These are phyloP conservation scores for Strigomonas galati DNA, from an alignment of 208 protist species.

Conservation along the genomic window DNA sequence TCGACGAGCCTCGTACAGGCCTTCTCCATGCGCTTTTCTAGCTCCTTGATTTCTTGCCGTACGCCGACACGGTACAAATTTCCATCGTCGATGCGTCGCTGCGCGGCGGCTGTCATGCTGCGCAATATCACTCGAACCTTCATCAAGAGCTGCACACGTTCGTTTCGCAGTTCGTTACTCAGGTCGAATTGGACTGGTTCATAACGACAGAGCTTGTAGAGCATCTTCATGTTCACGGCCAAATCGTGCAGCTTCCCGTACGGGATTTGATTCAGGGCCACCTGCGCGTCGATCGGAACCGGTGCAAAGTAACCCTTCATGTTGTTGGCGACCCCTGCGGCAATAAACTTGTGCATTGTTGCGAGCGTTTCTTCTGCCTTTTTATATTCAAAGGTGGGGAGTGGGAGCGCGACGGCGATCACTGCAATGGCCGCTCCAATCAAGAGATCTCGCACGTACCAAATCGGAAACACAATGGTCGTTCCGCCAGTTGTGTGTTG, in stretches of 20 bases:
- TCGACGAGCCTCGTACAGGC: neutral
- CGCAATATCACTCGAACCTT: constrained; percentile 36
- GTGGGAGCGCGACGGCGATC: constrained; percentile 34
- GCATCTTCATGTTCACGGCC: constrained; percentile 19
- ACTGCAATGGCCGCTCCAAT: constrained; percentile 34
- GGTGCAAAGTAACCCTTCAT: constrained; percentile 59
- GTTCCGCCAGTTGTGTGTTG: constrained; percentile 34
- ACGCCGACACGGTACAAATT: neutral
- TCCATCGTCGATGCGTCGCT: constrained; percentile 6
- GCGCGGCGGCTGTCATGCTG: constrained; percentile 35
- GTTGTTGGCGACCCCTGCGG: constrained; percentile 42
- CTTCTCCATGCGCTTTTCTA: constrained; percentile 24
- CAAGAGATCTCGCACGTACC: constrained; percentile 39
- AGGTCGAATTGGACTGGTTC: constrained; percentile 42
- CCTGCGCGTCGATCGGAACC: constrained; percentile 36
- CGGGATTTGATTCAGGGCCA: constrained; percentile 43
- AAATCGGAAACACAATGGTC: constrained; percentile 21
- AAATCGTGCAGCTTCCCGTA: constrained; percentile 31
- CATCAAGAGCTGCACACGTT: constrained; percentile 34
- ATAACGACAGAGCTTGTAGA: constrained; percentile 29
- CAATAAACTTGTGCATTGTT: constrained; percentile 43
- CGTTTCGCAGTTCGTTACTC: constrained; percentile 27
- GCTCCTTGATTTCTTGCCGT: constrained; percentile 22
- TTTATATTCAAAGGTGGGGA: constrained; percentile 30
- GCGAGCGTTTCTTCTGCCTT: constrained; percentile 31